Conservation (phyloP, 2,329 filamentous ascomycete species). For the Endoconidiophora laricicola region DNA sequence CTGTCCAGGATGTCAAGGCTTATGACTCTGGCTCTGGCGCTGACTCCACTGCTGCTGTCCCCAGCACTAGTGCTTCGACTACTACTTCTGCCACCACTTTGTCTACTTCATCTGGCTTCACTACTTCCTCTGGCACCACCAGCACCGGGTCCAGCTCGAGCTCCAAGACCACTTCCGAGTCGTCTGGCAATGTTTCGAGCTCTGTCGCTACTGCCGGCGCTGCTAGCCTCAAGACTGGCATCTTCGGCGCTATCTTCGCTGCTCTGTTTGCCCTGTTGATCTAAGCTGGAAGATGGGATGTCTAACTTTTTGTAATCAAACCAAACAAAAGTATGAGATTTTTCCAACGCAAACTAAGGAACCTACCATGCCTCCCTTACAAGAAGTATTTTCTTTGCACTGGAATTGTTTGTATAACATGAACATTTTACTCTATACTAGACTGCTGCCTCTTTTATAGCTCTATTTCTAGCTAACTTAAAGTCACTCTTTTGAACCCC, state of each 20-base stretch:
- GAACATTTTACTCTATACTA: background rate
- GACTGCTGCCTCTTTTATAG: background rate
- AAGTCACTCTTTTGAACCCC: background rate
- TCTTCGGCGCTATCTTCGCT: background rate
- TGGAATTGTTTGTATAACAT: background rate
- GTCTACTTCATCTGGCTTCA: too few relatives aligned
- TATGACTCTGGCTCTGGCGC: too few relatives aligned
- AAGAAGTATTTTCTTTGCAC: background rate
- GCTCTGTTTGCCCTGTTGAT: background rate
- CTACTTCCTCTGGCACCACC: too few relatives aligned
- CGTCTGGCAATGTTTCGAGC: background rate
- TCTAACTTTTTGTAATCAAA: background rate
- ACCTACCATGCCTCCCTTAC: background rate
- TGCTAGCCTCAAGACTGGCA: background rate
- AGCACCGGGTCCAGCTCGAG: too few relatives aligned
- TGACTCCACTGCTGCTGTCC: too few relatives aligned
- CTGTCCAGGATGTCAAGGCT: too few relatives aligned
- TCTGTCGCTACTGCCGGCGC: slow-evolving; percentile 4
- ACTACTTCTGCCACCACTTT: too few relatives aligned
- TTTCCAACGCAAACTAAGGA: background rate
- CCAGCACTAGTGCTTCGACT: too few relatives aligned
- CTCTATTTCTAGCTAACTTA: background rate
- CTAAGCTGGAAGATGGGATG: background rate
- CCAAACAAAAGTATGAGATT: background rate
- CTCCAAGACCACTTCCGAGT: too few relatives aligned